Conservation (phyloP, 2,329 filamentous ascomycete species). For the Ophiocordyceps unilateralis region DNA sequence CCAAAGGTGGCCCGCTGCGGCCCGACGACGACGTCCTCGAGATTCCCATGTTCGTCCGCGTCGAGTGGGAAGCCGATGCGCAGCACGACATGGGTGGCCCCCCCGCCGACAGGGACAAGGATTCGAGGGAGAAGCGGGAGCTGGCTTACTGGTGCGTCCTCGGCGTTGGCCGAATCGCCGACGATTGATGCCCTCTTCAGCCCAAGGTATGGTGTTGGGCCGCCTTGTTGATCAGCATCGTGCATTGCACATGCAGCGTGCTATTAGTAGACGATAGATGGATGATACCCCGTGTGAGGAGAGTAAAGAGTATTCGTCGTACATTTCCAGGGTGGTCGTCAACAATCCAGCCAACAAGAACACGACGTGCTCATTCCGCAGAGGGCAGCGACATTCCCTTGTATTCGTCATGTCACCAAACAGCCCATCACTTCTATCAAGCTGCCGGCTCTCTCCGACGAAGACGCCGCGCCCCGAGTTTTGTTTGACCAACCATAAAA, state of each 20-base stretch:
- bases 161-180: slow-evolving; percentile 64
- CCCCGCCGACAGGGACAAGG: slow-evolving; percentile 33
- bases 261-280: not conserved
- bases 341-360: not conserved
- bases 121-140: slow-evolving; percentile 62
- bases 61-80: slow-evolving; percentile 72
- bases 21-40: slow-evolving; percentile 41
- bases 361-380: not conserved
- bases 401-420: not conserved
- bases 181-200: slow-evolving; percentile 13
- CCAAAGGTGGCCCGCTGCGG: slow-evolving; percentile 7
- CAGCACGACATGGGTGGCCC: slow-evolving; percentile 43
- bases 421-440: slow-evolving; percentile 29
- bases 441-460: slow-evolving; percentile 23
- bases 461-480: slow-evolving; percentile 29
- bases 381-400: not conserved
- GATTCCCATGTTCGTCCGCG: slow-evolving; percentile 82
- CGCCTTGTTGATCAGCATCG: not conserved
- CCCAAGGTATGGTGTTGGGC: not conserved
- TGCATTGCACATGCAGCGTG: not conserved
- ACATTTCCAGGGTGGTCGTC: too few relatives aligned
- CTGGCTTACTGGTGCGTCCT: slow-evolving; percentile 92
- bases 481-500: slow-evolving; percentile 20
- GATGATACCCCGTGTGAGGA: too few relatives aligned
- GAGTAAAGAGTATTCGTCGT: not conserved